These are phyloP conservation scores for Prunus salicina DNA, from an alignment of 306 rosid species.

Conservation along the genomic window DNA sequence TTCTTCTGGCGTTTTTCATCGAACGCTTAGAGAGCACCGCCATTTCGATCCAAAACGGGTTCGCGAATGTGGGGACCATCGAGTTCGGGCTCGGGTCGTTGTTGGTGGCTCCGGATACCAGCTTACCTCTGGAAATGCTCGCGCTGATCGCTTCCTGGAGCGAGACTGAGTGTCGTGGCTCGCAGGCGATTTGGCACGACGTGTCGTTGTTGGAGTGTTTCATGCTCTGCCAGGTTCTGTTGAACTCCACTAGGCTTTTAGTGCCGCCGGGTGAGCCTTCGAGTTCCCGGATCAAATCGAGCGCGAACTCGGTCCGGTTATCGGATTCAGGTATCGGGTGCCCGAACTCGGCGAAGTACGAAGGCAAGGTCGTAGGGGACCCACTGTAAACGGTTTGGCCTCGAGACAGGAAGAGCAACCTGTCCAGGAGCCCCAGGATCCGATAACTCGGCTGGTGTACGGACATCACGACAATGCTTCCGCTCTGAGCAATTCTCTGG, in stretches of 20 bases:
- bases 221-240: conserved; percentile 78
- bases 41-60: conserved; percentile 68
- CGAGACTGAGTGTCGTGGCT: conserved; percentile 29
- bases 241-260: conserved; percentile 70
- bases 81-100: conserved; percentile 39
- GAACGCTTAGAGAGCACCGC: conserved; percentile 65
- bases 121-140: conserved; percentile 68
- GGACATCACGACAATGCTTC: conserved; percentile 94
- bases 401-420: conserved; percentile 67
- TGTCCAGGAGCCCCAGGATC: conserved; percentile 73
- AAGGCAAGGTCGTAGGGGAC: conserved; percentile 55
- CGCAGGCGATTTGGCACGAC: neutral
- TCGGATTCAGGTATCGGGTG: conserved; percentile 84
- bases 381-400: conserved; percentile 93
- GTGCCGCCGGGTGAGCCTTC: conserved; percentile 86
- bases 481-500: conserved; percentile 91
- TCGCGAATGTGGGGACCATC: conserved; percentile 73
- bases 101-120: conserved; percentile 73
- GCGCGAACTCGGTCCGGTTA: conserved; percentile 87
- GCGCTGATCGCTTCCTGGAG: conserved; percentile 92
- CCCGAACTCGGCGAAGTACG: conserved; percentile 73
- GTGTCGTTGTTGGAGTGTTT: conserved; percentile 24
- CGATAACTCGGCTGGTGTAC: conserved; percentile 91
- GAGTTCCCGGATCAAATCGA: conserved; percentile 84
- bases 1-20: conserved; percentile 44